These are phyloP conservation scores for Naganishia antarctica DNA, from an alignment of 768 basidiomycete species.

Conservation along the genomic window DNA sequence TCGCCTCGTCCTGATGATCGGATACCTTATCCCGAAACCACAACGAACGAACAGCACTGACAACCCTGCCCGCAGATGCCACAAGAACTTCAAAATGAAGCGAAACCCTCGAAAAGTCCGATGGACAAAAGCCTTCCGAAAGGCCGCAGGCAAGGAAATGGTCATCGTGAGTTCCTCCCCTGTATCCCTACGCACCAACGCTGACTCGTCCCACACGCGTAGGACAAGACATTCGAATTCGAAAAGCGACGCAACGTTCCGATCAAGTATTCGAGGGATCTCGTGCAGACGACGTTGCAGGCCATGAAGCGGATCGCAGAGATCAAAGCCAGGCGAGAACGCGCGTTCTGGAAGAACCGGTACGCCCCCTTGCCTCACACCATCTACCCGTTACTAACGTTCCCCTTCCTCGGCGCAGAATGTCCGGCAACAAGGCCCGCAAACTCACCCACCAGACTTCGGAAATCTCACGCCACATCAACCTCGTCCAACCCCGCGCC, in stretches of 20 bases:
- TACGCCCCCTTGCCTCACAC: too few relatives aligned
- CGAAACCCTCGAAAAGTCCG: constrained; percentile 96
- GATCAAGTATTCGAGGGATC: constrained; percentile 90
- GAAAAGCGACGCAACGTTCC: constrained; percentile 98
- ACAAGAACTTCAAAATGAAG: constrained; percentile 99
- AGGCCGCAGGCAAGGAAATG: constrained; percentile 99
- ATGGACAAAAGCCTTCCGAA: constrained; percentile 99
- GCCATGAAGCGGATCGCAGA: constrained; percentile 94
- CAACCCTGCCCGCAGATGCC: constrained; percentile 60
- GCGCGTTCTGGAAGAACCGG: constrained; percentile 89
- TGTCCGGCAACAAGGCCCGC: constrained; percentile 76
- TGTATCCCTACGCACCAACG: background rate
- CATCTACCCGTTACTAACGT: too few relatives aligned
- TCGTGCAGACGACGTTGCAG: constrained; percentile 85
- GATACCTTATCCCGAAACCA: too few relatives aligned
- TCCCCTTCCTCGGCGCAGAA: constrained; percentile 53
- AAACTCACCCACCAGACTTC: constrained; percentile 54
- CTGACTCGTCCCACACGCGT: background rate
- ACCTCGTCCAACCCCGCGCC: constrained; percentile 48
- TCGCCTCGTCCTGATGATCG: too few relatives aligned
- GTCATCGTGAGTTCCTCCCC: constrained; percentile 67
- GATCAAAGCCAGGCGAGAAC: constrained; percentile 82
- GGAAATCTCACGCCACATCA: constrained; percentile 59
- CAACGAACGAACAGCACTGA: too few relatives aligned
- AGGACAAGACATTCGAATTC: constrained; percentile 98